Evolutionary conservation across 2,329 filamentous ascomycete genomes (phyloP).

Genomic region (Paracoccidioides lutzii): DNA sequence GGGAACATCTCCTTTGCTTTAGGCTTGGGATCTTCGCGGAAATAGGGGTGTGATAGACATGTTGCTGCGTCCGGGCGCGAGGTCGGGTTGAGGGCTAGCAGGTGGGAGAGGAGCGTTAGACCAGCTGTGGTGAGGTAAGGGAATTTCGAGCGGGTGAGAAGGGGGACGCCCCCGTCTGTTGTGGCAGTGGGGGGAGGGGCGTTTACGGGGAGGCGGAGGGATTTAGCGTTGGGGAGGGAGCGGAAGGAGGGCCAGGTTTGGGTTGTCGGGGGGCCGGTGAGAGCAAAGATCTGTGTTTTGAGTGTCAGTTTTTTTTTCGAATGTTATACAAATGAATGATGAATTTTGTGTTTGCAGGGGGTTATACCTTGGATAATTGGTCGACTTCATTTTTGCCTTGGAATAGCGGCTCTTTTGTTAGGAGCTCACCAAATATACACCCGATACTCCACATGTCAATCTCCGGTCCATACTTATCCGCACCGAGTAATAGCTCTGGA

Average conservation of each 20-base stretch:
- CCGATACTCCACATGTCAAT: conserved; percentile 95
- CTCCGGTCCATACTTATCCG: conserved; percentile 57
- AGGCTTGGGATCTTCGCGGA: conserved; percentile 74
- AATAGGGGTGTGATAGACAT: conserved; percentile 71
- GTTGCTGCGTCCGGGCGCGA: conserved; percentile 57
- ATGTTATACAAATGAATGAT: neutral
- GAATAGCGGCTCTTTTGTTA: conserved; percentile 69
- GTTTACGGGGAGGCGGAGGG: conserved; percentile 52
- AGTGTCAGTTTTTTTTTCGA: conserved; percentile 10
- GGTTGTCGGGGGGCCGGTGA: conserved; percentile 76
- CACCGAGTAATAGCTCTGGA: conserved; percentile 77
- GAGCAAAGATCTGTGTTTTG: conserved; percentile 55
- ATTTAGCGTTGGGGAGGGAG: conserved; percentile 72
- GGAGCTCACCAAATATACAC: conserved; percentile 86
- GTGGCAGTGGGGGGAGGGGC: conserved; percentile 22
- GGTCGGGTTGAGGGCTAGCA: conserved; percentile 64
- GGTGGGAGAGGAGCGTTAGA: conserved; percentile 50
- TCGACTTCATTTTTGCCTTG: conserved; percentile 89
- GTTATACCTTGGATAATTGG: conserved; percentile 54
- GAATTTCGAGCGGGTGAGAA: conserved; percentile 61
- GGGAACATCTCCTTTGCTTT: conserved; percentile 90
- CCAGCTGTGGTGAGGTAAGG: conserved; percentile 69
- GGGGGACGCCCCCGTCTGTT: conserved; percentile 30
- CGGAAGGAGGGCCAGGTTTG: conserved; percentile 77
- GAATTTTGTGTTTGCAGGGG: neutral